Evolutionary conservation across 2,329 filamentous ascomycete species (phyloP), one percentile per base, ranked within the genome.

Genomic region (Emergomyces africanus): DNA sequence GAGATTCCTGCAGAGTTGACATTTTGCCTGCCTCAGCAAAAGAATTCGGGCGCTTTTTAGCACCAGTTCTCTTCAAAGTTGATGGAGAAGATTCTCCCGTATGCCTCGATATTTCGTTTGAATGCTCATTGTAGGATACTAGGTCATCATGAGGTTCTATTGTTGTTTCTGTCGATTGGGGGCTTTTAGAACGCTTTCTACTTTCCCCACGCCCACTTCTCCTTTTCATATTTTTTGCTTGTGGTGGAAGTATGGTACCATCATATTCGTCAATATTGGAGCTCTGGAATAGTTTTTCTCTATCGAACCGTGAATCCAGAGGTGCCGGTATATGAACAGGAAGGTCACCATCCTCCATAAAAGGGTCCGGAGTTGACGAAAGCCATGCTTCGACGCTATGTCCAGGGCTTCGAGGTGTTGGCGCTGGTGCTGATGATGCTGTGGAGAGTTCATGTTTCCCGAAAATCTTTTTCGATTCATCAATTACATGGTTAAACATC

Each of bases 311-410:
- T 55, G 73, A 73, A 57, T 74, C 74, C 35, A 75, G 59, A 10
- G 74, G 74, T 30, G 71, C 70, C 9, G 75, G 74, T 39, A 75
- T 67, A 53, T 75, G 73, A 49, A 68, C 71, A 33, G 67, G 66
- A 3, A 66, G 64, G 25, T 67, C 53, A 25, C 62, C 65, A 37
- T 68, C 64, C n/a, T 81, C 78, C 54, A 77, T 61, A 60, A 83
- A 81, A 2, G 81, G 79, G 68, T 83, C 81, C 9, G 78, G 75
- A 2, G 81, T 82, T 57, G 74, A 74, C 2, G 78, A 78, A 5
- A 86, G 76, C 83, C 83, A 86, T 54, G 82, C 80, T 69, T 85
- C 81, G 30, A 86, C 79, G 54, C 81, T 81, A 57, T 77, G 76
- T 15, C 78, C 73, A 51, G 77, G 77, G 23, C 66, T 66, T 18